phyloP scores from a whole-genome alignment of 2,329 filamentous ascomycete genomes.

The Zalaria sp. region DNA sequence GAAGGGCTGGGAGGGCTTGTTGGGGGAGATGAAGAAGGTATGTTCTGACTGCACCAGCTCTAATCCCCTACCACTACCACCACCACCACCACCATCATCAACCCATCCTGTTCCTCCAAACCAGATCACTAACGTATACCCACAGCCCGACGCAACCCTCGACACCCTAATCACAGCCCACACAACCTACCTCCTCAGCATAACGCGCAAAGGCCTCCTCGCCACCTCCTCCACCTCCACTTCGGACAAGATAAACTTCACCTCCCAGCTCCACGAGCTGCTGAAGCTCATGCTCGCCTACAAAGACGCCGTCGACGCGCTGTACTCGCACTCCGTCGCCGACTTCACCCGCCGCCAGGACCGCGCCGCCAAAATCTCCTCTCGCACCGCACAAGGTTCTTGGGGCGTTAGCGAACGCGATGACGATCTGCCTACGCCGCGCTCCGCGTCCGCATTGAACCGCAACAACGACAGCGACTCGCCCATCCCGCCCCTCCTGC shows the following conservation, averaged over 20 bases:
- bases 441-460: conserved; percentile 8
- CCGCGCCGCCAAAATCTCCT: conserved; percentile 57
- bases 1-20: conserved; percentile 82
- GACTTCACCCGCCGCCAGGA: conserved; percentile 92
- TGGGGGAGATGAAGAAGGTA: conserved; percentile 58
- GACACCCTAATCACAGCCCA: conserved; percentile 93
- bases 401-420: conserved; percentile 49
- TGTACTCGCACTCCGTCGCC: conserved; percentile 89
- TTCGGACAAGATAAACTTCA: conserved; percentile 50
- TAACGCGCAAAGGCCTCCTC: conserved; percentile 89
- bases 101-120: background rate
- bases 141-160: conserved; percentile 63
- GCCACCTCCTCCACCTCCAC: conserved; percentile 21
- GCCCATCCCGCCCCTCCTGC: conserved; percentile 27
- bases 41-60: background rate
- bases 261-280: conserved; percentile 81
- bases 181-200: conserved; percentile 76
- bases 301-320: conserved; percentile 80
- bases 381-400: conserved; percentile 46
- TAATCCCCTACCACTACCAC: background rate
- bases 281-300: conserved; percentile 89
- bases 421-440: conserved; percentile 20
- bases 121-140: background rate
- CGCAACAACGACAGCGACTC: conserved; percentile 20
- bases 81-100: background rate